A percentile compares a stretch with the other conserved stretches of the same genome.
Conservation (phyloP, 2,329 filamentous ascomycete genomes). For the Colletotrichum plurivorum region DNA sequence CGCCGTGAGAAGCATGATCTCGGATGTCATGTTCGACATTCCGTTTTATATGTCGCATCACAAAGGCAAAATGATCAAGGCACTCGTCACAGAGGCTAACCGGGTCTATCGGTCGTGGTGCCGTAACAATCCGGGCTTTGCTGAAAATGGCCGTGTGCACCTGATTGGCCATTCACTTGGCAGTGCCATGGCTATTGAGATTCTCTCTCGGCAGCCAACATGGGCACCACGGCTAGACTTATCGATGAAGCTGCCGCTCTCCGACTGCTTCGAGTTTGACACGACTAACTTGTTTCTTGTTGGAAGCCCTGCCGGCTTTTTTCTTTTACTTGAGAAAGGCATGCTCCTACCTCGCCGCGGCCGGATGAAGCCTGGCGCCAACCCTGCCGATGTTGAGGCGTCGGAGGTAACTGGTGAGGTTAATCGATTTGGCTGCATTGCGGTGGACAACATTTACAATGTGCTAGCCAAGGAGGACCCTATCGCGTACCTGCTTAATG, state of each 20-base stretch:
- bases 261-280: slow-evolving; percentile 87
- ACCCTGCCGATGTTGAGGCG: slow-evolving; percentile 71
- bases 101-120: slow-evolving; percentile 97
- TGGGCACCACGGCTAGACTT: slow-evolving; percentile 68
- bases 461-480: slow-evolving; percentile 80
- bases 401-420: slow-evolving; percentile 79
- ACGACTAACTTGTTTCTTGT: slow-evolving; percentile 90
- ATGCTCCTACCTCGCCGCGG: slow-evolving; percentile 82
- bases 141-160: slow-evolving; percentile 86
- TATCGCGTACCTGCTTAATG: slow-evolving; percentile 93
- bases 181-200: slow-evolving; percentile 93
- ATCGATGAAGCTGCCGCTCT: slow-evolving; percentile 56
- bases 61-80: slow-evolving; percentile 93
- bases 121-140: slow-evolving; percentile 90
- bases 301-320: slow-evolving; percentile 93
- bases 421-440: slow-evolving; percentile 89
- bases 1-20: slow-evolving; percentile 92
- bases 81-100: slow-evolving; percentile 91
- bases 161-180: slow-evolving; percentile 94
- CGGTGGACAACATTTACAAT: slow-evolving; percentile 97
- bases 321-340: slow-evolving; percentile 85
- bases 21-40: slow-evolving; percentile 98
- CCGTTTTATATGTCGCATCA: slow-evolving; percentile 98
- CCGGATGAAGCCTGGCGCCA: slow-evolving; percentile 80
- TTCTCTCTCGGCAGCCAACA: slow-evolving; percentile 91